Evolutionary conservation across 2,329 filamentous ascomycete genomes (phyloP), one percentile per base, ranked within the genome.

Genomic region (Blastomyces silverae): DNA sequence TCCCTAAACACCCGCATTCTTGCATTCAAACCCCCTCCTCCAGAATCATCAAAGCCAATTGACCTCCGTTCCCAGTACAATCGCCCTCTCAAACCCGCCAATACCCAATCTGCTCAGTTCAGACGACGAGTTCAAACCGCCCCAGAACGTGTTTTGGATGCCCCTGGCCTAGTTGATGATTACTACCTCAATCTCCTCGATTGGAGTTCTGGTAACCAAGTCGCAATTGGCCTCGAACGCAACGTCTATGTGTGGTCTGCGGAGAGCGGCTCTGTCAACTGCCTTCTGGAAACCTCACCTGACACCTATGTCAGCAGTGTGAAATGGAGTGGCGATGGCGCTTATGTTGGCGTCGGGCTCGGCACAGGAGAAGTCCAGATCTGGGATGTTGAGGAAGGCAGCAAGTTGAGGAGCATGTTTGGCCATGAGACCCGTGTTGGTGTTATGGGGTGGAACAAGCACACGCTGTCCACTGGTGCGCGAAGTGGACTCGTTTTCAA

Each of bases 381-480:
- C 80, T 99, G 94, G 93, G 94, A 97, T 73, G 93, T 97, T 37
- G 90, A 96, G 72, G 94, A 99, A 78, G 87, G 89, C 67, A 89
- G 87, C 74, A 97, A 97, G 85, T 89, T 99, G 66, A 92, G 94
- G 77, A 97, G 92, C 83, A 99, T 99, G 94, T 90, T 92, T 76
- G 94, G 94, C 66, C 94, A 99, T 75, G 93, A 97, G 74, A 93
- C 91, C 50, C 92, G 94, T 64, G 93, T 99, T 68, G 91, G 92
- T 74, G 93, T 96, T 69, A 97, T 97, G 92, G 91, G 92, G 74
- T 99, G 94, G 94, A 96, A 91, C 84, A 97, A 97, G 85, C 94
- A 97, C 80, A 87, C 95, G 65, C 85, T 99, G 62, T 97, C 94
- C 50, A 97, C 93, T 28, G 94, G 94, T 70, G 91, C 94, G 65